A percentile compares a stretch with the other conserved stretches of the same genome.
These are phyloP conservation scores for Sarocladium brachiariae DNA, from an alignment of 2,329 filamentous ascomycete genomes.

Conservation along the genomic window DNA sequence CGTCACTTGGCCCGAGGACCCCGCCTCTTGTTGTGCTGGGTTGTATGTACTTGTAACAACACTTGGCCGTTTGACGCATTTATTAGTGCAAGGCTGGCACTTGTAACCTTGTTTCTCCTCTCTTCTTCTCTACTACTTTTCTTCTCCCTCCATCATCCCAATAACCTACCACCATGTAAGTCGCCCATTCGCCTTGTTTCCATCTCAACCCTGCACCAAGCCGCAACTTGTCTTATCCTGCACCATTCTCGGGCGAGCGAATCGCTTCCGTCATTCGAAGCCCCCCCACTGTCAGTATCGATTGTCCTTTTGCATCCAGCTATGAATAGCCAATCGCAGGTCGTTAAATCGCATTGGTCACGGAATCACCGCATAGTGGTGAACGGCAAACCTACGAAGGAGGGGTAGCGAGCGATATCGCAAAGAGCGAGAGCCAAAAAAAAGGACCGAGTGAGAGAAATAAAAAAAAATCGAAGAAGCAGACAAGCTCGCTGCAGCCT, in stretches of 20 bases:
- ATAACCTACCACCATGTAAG: not conserved
- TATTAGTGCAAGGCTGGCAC: not conserved
- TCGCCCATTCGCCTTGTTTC: not conserved
- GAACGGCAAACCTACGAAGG: not conserved
- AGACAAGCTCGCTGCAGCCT: not conserved
- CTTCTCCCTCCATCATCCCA: not conserved
- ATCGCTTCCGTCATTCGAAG: not conserved
- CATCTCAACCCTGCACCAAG: not conserved
- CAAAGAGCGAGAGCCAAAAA: not conserved
- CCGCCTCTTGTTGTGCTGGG: not conserved
- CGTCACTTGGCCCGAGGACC: slow-evolving; percentile 3
- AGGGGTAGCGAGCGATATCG: not conserved
- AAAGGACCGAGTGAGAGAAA: not conserved
- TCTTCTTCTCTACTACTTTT: not conserved
- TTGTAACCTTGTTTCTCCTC: slow-evolving; percentile 2
- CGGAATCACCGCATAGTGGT: not conserved
- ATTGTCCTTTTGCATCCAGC: not conserved
- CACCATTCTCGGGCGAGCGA: not conserved
- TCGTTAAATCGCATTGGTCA: not conserved
- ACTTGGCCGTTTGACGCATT: not conserved
- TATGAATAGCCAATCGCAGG: not conserved
- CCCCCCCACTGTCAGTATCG: not conserved
- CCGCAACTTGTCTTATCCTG: not conserved
- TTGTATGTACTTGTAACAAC: not conserved
- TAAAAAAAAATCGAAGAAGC: not conserved